These are phyloP conservation scores for Phyllosticta paracitricarpa DNA, from an alignment of 2,329 filamentous ascomycete species.

Conservation along the genomic window DNA sequence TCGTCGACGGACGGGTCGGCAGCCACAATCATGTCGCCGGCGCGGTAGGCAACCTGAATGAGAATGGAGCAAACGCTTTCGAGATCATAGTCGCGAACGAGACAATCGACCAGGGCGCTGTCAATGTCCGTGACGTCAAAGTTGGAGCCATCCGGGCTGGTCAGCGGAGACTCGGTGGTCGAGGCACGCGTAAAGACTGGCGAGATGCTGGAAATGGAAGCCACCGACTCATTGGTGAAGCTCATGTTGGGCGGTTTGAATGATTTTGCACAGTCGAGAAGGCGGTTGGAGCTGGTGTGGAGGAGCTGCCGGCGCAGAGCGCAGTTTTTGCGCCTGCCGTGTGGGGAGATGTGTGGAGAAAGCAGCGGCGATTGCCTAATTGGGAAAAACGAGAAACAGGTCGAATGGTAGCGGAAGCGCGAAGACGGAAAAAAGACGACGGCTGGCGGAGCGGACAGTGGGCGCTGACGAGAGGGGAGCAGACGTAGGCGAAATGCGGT, in stretches of 20 bases:
- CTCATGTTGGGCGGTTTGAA: background rate
- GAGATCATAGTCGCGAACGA: background rate
- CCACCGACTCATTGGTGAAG: background rate
- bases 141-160: constrained; percentile 1
- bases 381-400: background rate
- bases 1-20: constrained; percentile 20
- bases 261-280: background rate
- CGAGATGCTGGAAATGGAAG: background rate
- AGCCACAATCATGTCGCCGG: constrained; percentile 24
- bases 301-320: background rate
- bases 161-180: background rate
- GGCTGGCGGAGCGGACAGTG: background rate
- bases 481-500: background rate
- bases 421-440: background rate
- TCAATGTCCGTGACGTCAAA: constrained; percentile 1
- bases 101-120: constrained; percentile 1
- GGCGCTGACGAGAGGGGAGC: background rate
- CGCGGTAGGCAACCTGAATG: constrained; percentile 17
- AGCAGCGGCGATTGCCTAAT: background rate
- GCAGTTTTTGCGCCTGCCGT: background rate
- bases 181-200: background rate
- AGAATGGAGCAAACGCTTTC: background rate
- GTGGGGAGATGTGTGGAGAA: background rate
- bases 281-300: background rate
- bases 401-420: background rate